Evolutionary conservation across 1,284 basidiomycete species (phyloP), one percentile per base, ranked within the genome.

Genomic region (Hypsizygus ulmarius): DNA sequence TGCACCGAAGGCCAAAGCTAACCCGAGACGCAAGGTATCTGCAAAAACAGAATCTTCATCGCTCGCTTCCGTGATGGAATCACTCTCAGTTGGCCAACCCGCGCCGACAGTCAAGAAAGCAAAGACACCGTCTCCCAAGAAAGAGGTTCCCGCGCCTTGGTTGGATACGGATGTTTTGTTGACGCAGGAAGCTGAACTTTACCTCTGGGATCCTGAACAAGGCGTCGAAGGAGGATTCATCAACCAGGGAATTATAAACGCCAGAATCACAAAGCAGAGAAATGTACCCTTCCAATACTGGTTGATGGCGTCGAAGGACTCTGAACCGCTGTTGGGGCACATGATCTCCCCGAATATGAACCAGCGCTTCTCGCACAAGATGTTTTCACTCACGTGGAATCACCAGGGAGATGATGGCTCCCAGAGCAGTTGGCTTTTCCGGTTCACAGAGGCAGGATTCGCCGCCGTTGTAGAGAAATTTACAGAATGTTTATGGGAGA

Each of bases 351-450:
- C 81, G 59, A 84, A 92, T 62, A 84, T 87, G 85, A 92, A 90
- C 62, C 81, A 87, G 58, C 77, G 81, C 42, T 86, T 79, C 75
- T 77, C 83, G 32, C 68, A 69, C 49, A 78, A 75, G 50, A 75
- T 82, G 59, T 60, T 64, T 37, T 90, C 93, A 1, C 78, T 96
- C 54, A 95, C 94, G 25, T 94, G 91, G 91, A 93, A 92, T 57
- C 68, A 87, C 59, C 69, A 82, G 51, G 75, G 76, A 38, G 78
- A 79, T n/a, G 73, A 77, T 45, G 79, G 83, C 11, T 66, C 70
- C 16, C 77, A 82, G 60, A 83, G 78, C 62, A 93, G 93, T 49
- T 94, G 93, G 93, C 82, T 90, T 48, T 76, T 98, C 59, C 77
- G 84, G 52, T 94, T 97, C 64, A 70, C 72, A 11, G 63, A 75